Conservation (phyloP, 73 alveolate genomes). For the Effrenium voratum region DNA sequence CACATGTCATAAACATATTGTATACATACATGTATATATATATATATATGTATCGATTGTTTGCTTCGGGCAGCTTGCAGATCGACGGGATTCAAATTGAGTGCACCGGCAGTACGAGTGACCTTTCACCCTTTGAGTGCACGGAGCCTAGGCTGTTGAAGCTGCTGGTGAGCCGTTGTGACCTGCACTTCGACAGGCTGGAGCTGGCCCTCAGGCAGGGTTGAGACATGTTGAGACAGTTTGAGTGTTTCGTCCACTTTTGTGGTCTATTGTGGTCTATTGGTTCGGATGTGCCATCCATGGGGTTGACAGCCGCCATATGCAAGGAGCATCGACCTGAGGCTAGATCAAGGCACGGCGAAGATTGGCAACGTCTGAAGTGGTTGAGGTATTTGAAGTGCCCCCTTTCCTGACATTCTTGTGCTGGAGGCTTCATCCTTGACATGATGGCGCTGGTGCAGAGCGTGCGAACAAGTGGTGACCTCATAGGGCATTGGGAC, state of each 20-base stretch:
- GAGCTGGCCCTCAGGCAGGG: constrained; percentile 37
- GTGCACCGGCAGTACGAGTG: too few relatives aligned
- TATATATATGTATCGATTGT: neutral
- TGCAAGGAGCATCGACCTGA: constrained; percentile 32
- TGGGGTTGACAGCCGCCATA: neutral
- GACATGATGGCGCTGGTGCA: constrained; percentile 39
- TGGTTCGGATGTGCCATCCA: neutral
- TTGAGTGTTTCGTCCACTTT: neutral
- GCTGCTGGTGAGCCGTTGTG: constrained; percentile 27
- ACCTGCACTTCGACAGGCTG: constrained; percentile 37
- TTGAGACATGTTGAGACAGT: neutral
- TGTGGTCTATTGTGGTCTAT: neutral
- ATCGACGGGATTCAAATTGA: too few relatives aligned
- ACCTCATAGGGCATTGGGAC: too few relatives aligned
- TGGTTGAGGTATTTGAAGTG: neutral
- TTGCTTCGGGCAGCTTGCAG: too few relatives aligned
- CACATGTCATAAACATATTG: neutral
- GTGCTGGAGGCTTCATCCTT: constrained; percentile 40
- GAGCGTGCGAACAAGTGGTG: constrained; percentile 12
- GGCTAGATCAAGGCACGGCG: constrained; percentile 33
- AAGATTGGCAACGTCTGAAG: neutral
- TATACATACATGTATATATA: too few relatives aligned
- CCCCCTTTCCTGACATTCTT: too few relatives aligned
- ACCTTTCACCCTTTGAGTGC: too few relatives aligned
- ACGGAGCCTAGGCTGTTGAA: constrained; percentile 6